A percentile compares a stretch with the other conserved stretches of the same genome.
phyloP scores from a whole-genome alignment of 768 basidiomycete genomes.

The Boletus bicolor region DNA sequence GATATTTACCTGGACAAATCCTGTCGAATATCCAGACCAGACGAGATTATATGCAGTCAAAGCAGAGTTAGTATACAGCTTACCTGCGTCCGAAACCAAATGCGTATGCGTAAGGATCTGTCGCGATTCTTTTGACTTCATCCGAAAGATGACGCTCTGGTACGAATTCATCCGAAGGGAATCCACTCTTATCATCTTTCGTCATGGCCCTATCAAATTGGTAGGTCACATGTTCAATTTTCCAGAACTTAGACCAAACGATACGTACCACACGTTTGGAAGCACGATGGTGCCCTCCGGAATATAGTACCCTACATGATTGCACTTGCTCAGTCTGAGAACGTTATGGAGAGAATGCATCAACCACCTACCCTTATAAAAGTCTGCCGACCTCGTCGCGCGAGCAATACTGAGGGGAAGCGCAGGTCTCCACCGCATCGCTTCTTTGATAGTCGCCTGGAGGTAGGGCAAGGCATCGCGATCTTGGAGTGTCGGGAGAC shows the following conservation, averaged over 20 bases:
- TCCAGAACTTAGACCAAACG: background rate
- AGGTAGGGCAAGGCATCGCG: constrained; percentile 48
- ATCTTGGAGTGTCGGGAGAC: constrained; percentile 40
- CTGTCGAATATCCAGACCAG: background rate
- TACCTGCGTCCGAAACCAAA: constrained; percentile 18
- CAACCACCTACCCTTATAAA: constrained; percentile 7
- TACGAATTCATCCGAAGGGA: constrained; percentile 12
- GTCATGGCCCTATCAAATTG: constrained; percentile 12
- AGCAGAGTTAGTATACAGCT: background rate
- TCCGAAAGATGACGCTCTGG: constrained; percentile 12
- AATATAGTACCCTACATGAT: constrained; percentile 7
- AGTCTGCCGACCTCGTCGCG: constrained; percentile 2
- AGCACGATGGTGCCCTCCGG: constrained; percentile 10
- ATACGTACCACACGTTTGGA: constrained; percentile 17
- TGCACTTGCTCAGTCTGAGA: background rate
- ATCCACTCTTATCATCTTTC: constrained; percentile 16
- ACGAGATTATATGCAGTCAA: background rate
- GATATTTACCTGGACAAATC: constrained; percentile 11
- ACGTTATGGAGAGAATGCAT: background rate
- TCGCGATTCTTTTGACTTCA: constrained; percentile 6
- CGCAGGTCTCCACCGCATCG: constrained; percentile 5
- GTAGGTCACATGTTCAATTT: background rate
- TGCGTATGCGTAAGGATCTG: constrained; percentile 9
- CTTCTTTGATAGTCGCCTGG: constrained; percentile 40
- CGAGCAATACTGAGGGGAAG: constrained; percentile 16